Evolutionary conservation across 2,329 filamentous ascomycete genomes (phyloP).

Genomic region (Monilinia fructicola): DNA sequence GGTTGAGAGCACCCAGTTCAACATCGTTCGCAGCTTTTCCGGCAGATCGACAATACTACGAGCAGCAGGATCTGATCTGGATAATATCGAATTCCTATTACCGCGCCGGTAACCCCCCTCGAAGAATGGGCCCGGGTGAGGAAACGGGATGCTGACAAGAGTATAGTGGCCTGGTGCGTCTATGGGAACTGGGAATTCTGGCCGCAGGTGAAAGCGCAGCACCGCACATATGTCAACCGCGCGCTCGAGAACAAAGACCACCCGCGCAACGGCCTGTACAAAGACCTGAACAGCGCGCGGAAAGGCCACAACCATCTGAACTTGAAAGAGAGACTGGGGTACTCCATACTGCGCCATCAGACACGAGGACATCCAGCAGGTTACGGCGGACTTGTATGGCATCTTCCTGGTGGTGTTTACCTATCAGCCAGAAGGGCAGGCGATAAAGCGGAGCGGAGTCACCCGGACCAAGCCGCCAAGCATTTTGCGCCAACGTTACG

Average conservation of each 20-base stretch:
- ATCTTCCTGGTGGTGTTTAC: conserved; percentile 2
- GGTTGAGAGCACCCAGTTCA: background rate
- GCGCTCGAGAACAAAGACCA: background rate
- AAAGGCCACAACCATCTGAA: conserved; percentile 9
- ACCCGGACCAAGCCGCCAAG: background rate
- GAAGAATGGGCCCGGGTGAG: background rate
- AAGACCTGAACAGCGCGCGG: background rate
- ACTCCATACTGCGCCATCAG: conserved; percentile 16
- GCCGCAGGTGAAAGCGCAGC: conserved; percentile 9
- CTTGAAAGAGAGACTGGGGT: background rate
- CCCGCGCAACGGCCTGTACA: background rate
- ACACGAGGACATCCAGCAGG: conserved; percentile 14
- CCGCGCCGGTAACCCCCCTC: background rate
- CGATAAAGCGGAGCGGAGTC: fast-evolving
- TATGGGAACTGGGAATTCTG: conserved; percentile 11
- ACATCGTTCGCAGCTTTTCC: conserved; percentile 3
- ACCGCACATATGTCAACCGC: background rate
- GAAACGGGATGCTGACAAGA: background rate
- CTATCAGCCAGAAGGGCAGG: background rate
- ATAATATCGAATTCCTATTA: background rate
- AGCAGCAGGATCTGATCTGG: background rate
- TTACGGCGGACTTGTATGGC: conserved; percentile 15
- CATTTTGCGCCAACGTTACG: background rate
- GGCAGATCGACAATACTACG: background rate
- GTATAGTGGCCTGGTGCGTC: conserved; percentile 4